Percentiles rank a stretch among this genome's conserved stretches.
phyloP scores from a whole-genome alignment of 192 early-diverging fungal species.

The Backusella macrospora region DNA sequence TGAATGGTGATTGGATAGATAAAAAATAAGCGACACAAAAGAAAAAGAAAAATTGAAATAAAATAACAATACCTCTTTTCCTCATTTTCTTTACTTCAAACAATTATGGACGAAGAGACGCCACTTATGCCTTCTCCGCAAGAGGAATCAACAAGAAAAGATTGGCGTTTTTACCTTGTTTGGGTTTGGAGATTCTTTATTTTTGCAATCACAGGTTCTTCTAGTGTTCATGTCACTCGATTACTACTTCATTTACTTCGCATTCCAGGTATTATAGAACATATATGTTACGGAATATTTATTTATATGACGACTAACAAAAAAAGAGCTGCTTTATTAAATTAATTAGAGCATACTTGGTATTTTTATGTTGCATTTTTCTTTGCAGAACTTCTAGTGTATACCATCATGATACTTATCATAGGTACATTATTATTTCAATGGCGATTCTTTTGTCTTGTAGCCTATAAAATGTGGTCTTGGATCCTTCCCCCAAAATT shows the following conservation, averaged over 20 bases:
- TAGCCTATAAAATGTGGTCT: conserved; percentile 22
- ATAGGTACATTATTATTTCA: conserved; percentile 19
- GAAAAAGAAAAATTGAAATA: not conserved
- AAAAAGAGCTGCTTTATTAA: no score
- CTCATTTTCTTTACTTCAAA: not conserved
- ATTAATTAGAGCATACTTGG: not conserved
- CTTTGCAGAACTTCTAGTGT: conserved; percentile 11
- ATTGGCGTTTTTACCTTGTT: not conserved
- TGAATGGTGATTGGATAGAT: no score
- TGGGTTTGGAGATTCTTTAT: conserved; percentile 19
- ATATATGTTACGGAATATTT: not conserved
- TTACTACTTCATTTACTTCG: not conserved
- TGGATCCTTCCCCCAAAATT: conserved; percentile 12
- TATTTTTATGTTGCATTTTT: not conserved
- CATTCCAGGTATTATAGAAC: conserved; percentile 2
- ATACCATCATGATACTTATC: conserved; percentile 19
- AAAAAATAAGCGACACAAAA: not conserved
- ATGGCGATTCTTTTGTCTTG: conserved; percentile 1
- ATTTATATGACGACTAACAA: not conserved
- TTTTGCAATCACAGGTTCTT: conserved; percentile 23
- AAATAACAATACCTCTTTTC: not conserved
- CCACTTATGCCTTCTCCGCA: not conserved
- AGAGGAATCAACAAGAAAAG: not conserved
- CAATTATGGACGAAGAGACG: not conserved
- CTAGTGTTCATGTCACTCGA: conserved; percentile 22